phyloP scores from a whole-genome alignment of 345 rosid genomes.

The Leavenworthia alabamica region DNA sequence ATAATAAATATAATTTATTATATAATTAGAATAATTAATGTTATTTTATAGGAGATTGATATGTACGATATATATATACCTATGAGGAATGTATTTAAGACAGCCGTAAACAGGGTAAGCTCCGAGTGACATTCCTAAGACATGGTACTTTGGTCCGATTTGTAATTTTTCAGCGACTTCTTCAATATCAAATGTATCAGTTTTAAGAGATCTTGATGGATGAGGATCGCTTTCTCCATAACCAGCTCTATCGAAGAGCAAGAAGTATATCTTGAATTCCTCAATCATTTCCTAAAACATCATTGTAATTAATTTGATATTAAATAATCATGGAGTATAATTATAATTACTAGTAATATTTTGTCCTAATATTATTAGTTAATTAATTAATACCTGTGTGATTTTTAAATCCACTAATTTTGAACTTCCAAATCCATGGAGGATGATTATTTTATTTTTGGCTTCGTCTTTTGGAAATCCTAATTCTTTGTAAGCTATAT shows the following conservation, averaged over 20 bases:
- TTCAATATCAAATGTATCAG: slow-evolving; percentile 69
- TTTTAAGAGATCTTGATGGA: slow-evolving; percentile 58
- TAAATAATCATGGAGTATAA: not conserved
- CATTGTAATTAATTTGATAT: not conserved
- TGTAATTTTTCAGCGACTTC: slow-evolving; percentile 73
- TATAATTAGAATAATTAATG: not conserved
- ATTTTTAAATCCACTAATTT: slow-evolving; percentile 48
- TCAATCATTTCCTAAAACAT: slow-evolving; percentile 53
- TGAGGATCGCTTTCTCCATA: slow-evolving; percentile 86
- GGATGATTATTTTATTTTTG: slow-evolving; percentile 41
- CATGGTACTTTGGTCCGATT: slow-evolving; percentile 59
- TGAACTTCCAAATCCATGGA: slow-evolving; percentile 57
- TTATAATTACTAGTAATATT: too few species aligned
- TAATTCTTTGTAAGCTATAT: slow-evolving; percentile 60
- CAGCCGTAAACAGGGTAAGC: slow-evolving; percentile 62
- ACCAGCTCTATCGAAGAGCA: slow-evolving; percentile 76
- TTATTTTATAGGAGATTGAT: not conserved
- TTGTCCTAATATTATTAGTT: too few species aligned
- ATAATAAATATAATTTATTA: not conserved
- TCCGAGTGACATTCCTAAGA: slow-evolving; percentile 78
- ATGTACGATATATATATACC: slow-evolving; percentile 34
- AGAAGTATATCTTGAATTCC: slow-evolving; percentile 50
- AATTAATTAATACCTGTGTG: slow-evolving; percentile 48
- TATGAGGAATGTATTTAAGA: slow-evolving; percentile 67
- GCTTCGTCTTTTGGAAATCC: slow-evolving; percentile 60